Evolutionary conservation across 2,329 filamentous ascomycete genomes (phyloP), one percentile per base, ranked within the genome.

Genomic region (Hypoxylon sp.): DNA sequence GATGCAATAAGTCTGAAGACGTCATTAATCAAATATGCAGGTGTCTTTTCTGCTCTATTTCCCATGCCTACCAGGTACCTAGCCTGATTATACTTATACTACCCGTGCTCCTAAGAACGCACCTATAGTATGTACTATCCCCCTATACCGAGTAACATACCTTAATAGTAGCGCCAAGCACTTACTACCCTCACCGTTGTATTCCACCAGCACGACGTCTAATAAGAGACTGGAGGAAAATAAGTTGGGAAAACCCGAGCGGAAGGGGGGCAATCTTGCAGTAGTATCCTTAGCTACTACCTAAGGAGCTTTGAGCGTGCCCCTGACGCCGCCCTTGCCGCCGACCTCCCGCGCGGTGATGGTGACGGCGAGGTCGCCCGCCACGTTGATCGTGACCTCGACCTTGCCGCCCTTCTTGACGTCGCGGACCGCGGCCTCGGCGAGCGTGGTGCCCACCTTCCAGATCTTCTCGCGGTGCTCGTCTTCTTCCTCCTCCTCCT

Each of bases 311-410:
- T 74, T 73, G 62, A 86, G 68, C 56, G 75, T 82, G 37, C 91
- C 92, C 71, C 93, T 84, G 62, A 95, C 88, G 70, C 93, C 94
- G 44, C 91, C 91, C 83, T 97, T 94, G 63, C 88, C 91, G 68
- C 94, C 94, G 50, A 97, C 90, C 78, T 97, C 93, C 68, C 94
- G 86, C 59, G 90, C 89, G 43, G 94, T 91, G 70, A 97, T 85
- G 51, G 91, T 92, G 65, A 97, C 85, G 69, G 84, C 84, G 59
- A 97, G 82, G 76, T 98, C 93, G 24, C 87, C 89, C 57, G 85
- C 87, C 68, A 98, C 90, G 78, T 94, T 97, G 74, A 98, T 87
- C 76, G 93, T 96, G 56, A 98, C 89, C 84, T 99, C 95, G 69
- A 99, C 88, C 84, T 97, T 97, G 73, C 87, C 87, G 62, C 88